These are phyloP conservation scores for Colletotrichum endophyticum DNA, from an alignment of 2,329 filamentous ascomycete species.

Conservation along the genomic window DNA sequence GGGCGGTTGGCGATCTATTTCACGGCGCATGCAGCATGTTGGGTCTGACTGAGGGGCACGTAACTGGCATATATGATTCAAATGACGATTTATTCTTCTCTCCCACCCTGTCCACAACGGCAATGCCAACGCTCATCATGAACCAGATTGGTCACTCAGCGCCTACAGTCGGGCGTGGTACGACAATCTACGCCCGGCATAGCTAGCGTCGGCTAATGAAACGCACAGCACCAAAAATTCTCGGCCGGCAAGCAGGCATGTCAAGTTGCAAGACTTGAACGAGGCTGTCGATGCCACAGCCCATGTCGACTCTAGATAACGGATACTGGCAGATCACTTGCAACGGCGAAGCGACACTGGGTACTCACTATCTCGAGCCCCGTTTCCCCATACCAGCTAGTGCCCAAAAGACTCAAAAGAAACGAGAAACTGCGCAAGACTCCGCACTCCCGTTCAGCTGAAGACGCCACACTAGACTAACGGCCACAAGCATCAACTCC, in stretches of 20 bases:
- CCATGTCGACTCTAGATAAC: background rate
- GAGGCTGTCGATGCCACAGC: background rate
- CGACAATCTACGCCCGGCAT: background rate
- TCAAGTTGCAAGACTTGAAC: background rate
- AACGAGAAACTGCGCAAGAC: background rate
- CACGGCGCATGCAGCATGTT: conserved; percentile 9
- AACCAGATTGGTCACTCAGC: background rate
- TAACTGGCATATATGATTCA: background rate
- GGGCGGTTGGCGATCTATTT: conserved; percentile 3
- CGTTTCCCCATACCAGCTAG: background rate
- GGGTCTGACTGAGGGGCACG: background rate
- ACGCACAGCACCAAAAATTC: background rate
- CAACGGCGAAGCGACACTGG: background rate
- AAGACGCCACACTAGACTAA: conserved; percentile 10
- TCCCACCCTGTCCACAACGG: background rate
- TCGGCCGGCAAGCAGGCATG: background rate
- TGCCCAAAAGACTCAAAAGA: background rate
- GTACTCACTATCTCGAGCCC: background rate
- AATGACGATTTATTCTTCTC: background rate
- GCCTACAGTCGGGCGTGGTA: background rate
- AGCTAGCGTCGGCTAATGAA: background rate
- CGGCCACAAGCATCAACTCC: background rate
- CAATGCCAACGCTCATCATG: background rate
- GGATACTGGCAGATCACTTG: background rate
- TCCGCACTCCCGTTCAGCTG: conserved; percentile 4